Base-by-base conservation (phyloP, 495 filamentous ascomycete genomes). In the Podospora australis region DNA sequence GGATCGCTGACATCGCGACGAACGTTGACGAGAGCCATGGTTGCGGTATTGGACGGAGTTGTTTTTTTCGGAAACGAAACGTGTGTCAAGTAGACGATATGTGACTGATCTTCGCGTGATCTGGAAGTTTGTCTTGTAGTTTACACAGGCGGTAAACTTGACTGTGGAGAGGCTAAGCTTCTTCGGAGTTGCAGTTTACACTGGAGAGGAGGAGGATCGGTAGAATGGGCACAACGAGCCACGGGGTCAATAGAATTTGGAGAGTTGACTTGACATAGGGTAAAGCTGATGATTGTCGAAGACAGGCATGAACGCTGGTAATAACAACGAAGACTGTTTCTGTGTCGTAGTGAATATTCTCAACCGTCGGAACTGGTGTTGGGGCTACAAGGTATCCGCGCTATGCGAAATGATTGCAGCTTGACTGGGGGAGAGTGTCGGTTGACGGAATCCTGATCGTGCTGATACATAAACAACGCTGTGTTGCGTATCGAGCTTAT, bases 1-100 rank as follows among this genome's bases (percentile, higher is more conserved):
- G 87, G 86, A 74, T 98, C 92, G 74, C 82, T 83, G 73, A 96
- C 83, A 87, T 97, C 94, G 71, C 92, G 88, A 68, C 90, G 91
- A 78, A 98, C 90, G 72, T 98, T 98, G 79, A 98, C 77, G 66
- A 73, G 68, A 63, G 83, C 86, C 71, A 75, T 75, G 40, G 46
- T 70, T 64, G 66, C 71, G 66, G 65, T 74, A 46, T 65, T 68
- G 55, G 44, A 22, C 25, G 63, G 41, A 32, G 57, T 48, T 44
- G 48, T 51, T 41, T 45, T 44, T 41, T 51, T 56, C 42, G 56
- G 48, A 49, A 44, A 55, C 32, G 46, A 46, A 39, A 46, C n/a
- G n/a, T n/a, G n/a, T 36, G 57, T 48, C 50, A 56, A 24, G 8
- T 24, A 20, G 52, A 50, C 43, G 24, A 35, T 30, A 26, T n/a